Conservation (phyloP, 1,139 yeast genomes). For the Kodamaea arcana region DNA sequence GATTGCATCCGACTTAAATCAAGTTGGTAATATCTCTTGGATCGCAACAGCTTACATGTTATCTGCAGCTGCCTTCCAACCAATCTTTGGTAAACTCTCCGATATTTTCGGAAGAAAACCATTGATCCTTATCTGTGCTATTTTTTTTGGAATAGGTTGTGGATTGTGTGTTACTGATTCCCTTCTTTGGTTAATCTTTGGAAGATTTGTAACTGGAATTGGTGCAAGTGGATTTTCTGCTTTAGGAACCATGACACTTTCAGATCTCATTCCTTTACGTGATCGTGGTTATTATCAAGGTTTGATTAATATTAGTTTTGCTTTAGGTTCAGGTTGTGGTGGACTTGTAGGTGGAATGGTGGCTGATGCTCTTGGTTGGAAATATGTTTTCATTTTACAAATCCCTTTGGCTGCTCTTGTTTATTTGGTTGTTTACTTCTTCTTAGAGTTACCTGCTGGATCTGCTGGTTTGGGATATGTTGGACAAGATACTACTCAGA, state of each 20-base stretch:
- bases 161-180: constrained; percentile 38
- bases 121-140: constrained; percentile 31
- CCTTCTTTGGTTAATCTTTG: constrained; percentile 50
- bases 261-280: constrained; percentile 49
- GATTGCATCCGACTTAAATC: constrained; percentile 42
- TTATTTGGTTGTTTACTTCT: constrained; percentile 34
- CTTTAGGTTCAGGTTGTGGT: constrained; percentile 68
- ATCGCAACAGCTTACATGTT: constrained; percentile 42
- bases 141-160: constrained; percentile 39
- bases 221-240: constrained; percentile 58
- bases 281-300: constrained; percentile 55
- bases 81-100: constrained; percentile 78
- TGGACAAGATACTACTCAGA: constrained; percentile 37
- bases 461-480: constrained; percentile 43
- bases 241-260: constrained; percentile 48
- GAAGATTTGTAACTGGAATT: constrained; percentile 50
- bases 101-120: constrained; percentile 78
- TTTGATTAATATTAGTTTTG: constrained; percentile 58
- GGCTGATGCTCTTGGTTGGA: constrained; percentile 77
- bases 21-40: constrained; percentile 43
- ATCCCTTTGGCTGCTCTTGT: constrained; percentile 61
- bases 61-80: constrained; percentile 50
- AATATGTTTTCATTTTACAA: constrained; percentile 51
- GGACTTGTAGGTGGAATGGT: constrained; percentile 67
- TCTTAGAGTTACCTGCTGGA: constrained; percentile 44